phyloP scores from a whole-genome alignment of 2,329 filamentous ascomycete species.

The Sclerotiophoma versabilis region DNA sequence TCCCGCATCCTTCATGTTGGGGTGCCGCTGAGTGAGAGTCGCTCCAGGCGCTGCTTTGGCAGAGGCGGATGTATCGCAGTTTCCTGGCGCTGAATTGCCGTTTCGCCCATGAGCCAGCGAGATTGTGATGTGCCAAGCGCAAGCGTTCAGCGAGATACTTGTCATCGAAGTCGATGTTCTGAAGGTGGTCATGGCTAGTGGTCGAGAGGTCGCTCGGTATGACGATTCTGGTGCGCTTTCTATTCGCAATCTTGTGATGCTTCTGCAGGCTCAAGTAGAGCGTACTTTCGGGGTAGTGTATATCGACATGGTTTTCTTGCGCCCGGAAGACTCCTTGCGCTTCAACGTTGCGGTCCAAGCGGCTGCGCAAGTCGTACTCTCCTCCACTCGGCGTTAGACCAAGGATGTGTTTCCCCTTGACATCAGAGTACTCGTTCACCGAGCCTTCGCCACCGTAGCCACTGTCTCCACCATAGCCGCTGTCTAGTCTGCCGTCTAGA shows the following conservation, averaged over 20 bases:
- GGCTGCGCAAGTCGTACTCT: constrained; percentile 23
- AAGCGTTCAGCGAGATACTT: constrained; percentile 31
- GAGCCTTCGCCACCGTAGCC: constrained; percentile 11
- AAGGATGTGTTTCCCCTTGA: constrained; percentile 34
- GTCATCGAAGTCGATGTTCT: constrained; percentile 38
- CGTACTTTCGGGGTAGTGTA: constrained; percentile 16
- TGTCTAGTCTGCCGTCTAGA: constrained; percentile 8
- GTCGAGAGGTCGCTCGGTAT: constrained; percentile 20
- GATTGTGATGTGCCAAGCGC: constrained; percentile 20
- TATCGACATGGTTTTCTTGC: background rate
- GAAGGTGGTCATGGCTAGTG: constrained; percentile 22
- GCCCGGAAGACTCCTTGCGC: constrained; percentile 25
- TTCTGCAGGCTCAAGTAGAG: constrained; percentile 27
- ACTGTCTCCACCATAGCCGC: constrained; percentile 10
- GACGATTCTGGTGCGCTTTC: constrained; percentile 1
- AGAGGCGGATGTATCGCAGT: constrained; percentile 30
- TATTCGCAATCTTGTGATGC: background rate
- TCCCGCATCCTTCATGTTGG: background rate
- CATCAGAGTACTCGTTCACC: constrained; percentile 15
- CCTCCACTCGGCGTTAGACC: constrained; percentile 24
- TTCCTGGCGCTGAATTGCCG: constrained; percentile 30
- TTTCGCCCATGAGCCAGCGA: constrained; percentile 33
- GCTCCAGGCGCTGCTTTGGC: constrained; percentile 27
- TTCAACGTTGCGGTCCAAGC: constrained; percentile 30
- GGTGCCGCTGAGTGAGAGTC: background rate